These are phyloP conservation scores for Xerocomus nothofagi DNA, from an alignment of 1,284 basidiomycete genomes.

Conservation along the genomic window DNA sequence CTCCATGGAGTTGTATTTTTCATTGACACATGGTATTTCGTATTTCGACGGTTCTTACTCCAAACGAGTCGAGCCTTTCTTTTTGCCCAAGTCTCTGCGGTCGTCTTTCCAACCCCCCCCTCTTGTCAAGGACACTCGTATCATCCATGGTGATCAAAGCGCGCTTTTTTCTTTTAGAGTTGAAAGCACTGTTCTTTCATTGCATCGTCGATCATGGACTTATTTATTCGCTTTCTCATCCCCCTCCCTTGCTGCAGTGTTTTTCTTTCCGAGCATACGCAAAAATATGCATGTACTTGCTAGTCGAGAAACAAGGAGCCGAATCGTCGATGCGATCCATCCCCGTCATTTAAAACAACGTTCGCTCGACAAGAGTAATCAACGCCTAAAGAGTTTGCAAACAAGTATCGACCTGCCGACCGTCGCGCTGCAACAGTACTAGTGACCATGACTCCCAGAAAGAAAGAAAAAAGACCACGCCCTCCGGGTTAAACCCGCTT, in stretches of 20 bases:
- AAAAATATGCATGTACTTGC: slow-evolving; percentile 11
- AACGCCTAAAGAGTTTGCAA: too few relatives aligned
- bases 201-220: slow-evolving; percentile 25
- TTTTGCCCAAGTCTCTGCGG: neutral
- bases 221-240: slow-evolving; percentile 16
- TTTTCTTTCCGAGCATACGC: neutral
- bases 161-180: slow-evolving; percentile 5
- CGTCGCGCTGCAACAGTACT: neutral
- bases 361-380: too few relatives aligned
- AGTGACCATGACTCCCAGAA: neutral
- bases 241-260: neutral
- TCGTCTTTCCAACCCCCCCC: neutral
- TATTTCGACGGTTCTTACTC: neutral
- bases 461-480: neutral
- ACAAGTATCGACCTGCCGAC: too few relatives aligned
- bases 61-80: neutral
- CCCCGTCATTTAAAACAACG: too few relatives aligned
- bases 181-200: slow-evolving; percentile 4
- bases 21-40: neutral
- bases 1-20: neutral
- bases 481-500: too few relatives aligned
- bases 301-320: neutral
- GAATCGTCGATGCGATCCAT: neutral
- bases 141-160: slow-evolving; percentile 7
- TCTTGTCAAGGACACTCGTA: slow-evolving; percentile 11